A percentile compares a stretch with the other conserved stretches of the same genome.
Evolutionary conservation across 495 filamentous ascomycete genomes (phyloP).

Genomic region (Neurospora terricola): DNA sequence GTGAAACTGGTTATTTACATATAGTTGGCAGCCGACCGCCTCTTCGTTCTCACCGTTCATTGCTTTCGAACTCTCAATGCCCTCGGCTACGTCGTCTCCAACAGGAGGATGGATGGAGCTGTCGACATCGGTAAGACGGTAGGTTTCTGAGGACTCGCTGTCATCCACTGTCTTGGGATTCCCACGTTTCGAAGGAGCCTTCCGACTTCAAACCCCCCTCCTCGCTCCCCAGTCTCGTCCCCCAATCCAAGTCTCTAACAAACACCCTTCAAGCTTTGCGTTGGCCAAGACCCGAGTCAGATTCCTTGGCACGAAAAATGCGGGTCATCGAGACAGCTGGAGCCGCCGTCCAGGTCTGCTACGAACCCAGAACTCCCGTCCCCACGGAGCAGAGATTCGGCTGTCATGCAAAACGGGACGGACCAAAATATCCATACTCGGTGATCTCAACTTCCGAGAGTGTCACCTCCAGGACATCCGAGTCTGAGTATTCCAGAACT

Average conservation of each 20-base stretch:
- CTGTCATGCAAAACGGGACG: not conserved
- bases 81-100: not conserved
- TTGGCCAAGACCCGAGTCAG: conserved; percentile 1
- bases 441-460: not conserved
- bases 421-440: not conserved
- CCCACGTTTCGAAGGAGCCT: not conserved
- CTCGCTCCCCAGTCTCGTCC: not conserved
- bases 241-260: not conserved
- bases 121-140: not conserved
- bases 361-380: not conserved
- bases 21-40: not conserved
- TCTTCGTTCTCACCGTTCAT: not conserved
- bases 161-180: not conserved
- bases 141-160: not conserved
- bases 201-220: not conserved
- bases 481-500: not conserved
- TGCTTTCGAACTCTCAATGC: not conserved
- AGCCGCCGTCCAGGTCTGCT: not conserved
- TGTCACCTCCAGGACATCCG: not conserved
- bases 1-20: not conserved
- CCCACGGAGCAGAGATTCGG: not conserved
- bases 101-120: not conserved
- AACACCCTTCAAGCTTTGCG: not conserved
- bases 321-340: not conserved
- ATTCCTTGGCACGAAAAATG: not conserved